These are phyloP conservation scores for Blumeriella jaapii DNA, from an alignment of 2,329 filamentous ascomycete species.

Conservation along the genomic window DNA sequence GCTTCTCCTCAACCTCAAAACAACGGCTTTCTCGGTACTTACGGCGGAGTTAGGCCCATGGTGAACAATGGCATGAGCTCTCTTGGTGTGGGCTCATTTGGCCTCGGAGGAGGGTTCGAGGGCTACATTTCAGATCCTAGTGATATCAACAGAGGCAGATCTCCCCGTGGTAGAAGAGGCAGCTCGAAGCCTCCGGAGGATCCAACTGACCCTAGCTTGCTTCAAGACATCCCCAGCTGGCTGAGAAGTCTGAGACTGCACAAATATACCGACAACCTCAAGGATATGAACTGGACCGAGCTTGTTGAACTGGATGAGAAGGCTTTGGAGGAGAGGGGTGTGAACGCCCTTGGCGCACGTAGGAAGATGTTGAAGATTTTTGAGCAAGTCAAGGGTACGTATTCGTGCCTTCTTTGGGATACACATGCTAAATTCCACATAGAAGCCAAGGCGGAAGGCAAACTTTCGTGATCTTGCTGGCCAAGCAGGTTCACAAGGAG, in stretches of 20 bases:
- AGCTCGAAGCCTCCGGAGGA: conserved; percentile 98
- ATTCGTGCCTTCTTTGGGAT: not conserved
- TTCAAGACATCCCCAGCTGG: conserved; percentile 95
- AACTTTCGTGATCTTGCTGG: conserved; percentile 32
- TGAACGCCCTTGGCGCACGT: conserved; percentile 86
- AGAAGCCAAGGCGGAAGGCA: conserved; percentile 67
- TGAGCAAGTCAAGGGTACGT: conserved; percentile 75
- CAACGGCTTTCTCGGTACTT: conserved; percentile 87
- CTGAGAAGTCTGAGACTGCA: conserved; percentile 86
- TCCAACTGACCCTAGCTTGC: conserved; percentile 76
- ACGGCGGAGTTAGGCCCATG: conserved; percentile 61
- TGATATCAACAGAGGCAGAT: conserved; percentile 80
- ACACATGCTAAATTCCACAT: conserved; percentile 24
- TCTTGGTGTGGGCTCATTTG: conserved; percentile 62
- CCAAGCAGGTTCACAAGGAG: not conserved
- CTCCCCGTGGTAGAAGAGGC: conserved; percentile 80
- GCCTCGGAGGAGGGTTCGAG: conserved; percentile 56
- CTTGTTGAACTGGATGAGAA: conserved; percentile 86
- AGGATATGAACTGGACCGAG: conserved; percentile 94
- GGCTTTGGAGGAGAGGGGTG: conserved; percentile 81
- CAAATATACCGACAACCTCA: conserved; percentile 97
- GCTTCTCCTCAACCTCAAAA: conserved; percentile 85
- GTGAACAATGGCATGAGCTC: conserved; percentile 61
- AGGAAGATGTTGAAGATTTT: conserved; percentile 99
- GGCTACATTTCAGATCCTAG: conserved; percentile 92